Evolutionary conservation across 768 basidiomycete genomes (phyloP), one percentile per base, ranked within the genome.

Genomic region (Nidularia pulvinata): DNA sequence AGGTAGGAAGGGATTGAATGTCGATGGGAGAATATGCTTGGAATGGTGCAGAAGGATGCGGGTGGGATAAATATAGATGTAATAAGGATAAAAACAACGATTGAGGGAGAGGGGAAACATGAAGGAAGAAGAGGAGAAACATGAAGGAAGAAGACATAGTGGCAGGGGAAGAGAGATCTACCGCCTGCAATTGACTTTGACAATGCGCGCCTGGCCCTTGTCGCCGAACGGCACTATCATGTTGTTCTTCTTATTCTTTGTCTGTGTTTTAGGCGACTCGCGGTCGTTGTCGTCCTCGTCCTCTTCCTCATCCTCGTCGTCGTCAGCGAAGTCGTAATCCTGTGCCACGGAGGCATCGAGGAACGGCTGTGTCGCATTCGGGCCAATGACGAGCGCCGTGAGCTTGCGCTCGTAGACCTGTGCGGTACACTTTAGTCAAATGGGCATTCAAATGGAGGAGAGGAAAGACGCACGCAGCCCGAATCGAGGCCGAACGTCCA

Each of bases 401-500:
- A 32, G 36, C 53, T 39, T 33, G 51, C 49, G 43, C 52, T 55
- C 46, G 52, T 43, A 36, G 14, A 44, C 43, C 51, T 42, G 84
- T 73, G 78, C 84, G 13, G 33, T 36, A 36, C 25, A 33, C 22
- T 46, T 35, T 16, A 49, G 44, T 55, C 25, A 55, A 52, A 30
- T 42, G 51, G 14, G 37, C 25, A 25, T 25, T 7, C 36, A 54
- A 49, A 30, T 14, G 46, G 36, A 25, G 30, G 16, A 44, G 37
- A 35, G 25, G 36, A 53, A n/a, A 48, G n/a, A 74, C 86, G 66
- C 65, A 93, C 90, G 63, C 94, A 96, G 9, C 91, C 95, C 0
- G 89, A 80, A 66, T 98, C 95, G 34, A 96, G 69, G 1, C 95
- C 95, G 55, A 94, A 72, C 2, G 86, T 83, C 88, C 89, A 96